Conservation (phyloP, 192 early-diverging fungal genomes). For the Dimargaris xerosporica region DNA sequence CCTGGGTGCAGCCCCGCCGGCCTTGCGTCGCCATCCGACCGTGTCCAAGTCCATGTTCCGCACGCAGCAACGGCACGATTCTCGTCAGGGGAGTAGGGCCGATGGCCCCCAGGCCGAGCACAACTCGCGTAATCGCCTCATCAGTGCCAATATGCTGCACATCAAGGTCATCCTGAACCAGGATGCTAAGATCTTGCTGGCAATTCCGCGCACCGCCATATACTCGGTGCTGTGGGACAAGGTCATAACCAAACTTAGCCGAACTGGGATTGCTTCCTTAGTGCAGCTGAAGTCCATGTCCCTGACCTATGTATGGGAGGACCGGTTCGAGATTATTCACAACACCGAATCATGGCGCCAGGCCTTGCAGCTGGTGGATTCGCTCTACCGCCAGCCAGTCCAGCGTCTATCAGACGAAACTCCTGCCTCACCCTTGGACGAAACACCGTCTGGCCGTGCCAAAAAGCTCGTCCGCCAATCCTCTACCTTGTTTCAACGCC, state of each 20-base stretch:
- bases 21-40: conserved; percentile 3
- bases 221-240: conserved; percentile 11
- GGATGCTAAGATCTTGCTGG: background rate
- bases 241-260: conserved; percentile 1
- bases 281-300: conserved; percentile 9
- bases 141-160: conserved; percentile 4
- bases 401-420: background rate
- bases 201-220: conserved; percentile 9
- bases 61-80: background rate
- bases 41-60: conserved; percentile 3
- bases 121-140: conserved; percentile 2
- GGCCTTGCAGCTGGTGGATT: background rate
- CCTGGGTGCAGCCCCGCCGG: too few species aligned
- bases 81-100: background rate
- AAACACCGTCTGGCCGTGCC: background rate
- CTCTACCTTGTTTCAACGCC: background rate
- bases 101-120: conserved; percentile 7
- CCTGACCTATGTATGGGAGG: conserved; percentile 8
- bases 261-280: background rate
- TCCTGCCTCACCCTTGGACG: background rate
- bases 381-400: background rate
- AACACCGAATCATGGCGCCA: conserved; percentile 6
- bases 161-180: conserved; percentile 7
- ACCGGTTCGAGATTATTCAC: conserved; percentile 8
- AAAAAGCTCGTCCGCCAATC: background rate